Base-by-base conservation (phyloP, 148 eudicot species). In the Diospyros kaki region DNA sequence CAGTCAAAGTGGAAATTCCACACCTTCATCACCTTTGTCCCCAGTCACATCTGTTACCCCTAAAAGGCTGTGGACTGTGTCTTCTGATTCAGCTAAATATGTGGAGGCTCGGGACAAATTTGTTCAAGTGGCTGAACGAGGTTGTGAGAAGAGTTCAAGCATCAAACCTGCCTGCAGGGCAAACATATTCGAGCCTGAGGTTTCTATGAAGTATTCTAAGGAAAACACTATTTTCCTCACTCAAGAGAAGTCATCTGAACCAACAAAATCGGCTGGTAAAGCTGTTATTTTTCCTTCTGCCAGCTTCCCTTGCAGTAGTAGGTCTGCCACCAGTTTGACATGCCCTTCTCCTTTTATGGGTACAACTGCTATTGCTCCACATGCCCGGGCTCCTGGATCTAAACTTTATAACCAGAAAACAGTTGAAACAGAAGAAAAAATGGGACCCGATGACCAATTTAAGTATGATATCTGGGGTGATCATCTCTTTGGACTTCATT, bases 1-100 rank as follows among this genome's bases (percentile, higher is more conserved):
- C 76, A 94, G 98, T 80, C 95, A 94, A 61, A 94, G 98, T 74
- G 87, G 96, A 55, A 92, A 89, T 79, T 94, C 98, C 61, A 87
- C 98, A 10, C 96, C 97, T n/a, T 82, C 97, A 46, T 94, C 98
- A 66, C 98, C 98, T 41, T 71, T 90, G 59, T 92, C 98, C 15
- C 93, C 97, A 1, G 58, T 73, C 64, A 73, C 84, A 39, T 76
- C 84, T 67, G 58, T 75, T 28, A 82, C 87, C 44, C 88, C 91
- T 58, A 86, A 78, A 66, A 72, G 79, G 55, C 66, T 76, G 4
- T 73, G 80, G 60, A 50, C 86, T n/a, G 69, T 74, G 8, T 76
- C 91, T 77, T 78, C 69, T 52, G 76, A 73, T 40, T 71, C 72
- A 54, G 78, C 78, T 76, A 77, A 69, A 73, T n/a, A 69, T 64